Conservation (phyloP, 163 green algal genomes). For the Scenedesmus sp. region DNA sequence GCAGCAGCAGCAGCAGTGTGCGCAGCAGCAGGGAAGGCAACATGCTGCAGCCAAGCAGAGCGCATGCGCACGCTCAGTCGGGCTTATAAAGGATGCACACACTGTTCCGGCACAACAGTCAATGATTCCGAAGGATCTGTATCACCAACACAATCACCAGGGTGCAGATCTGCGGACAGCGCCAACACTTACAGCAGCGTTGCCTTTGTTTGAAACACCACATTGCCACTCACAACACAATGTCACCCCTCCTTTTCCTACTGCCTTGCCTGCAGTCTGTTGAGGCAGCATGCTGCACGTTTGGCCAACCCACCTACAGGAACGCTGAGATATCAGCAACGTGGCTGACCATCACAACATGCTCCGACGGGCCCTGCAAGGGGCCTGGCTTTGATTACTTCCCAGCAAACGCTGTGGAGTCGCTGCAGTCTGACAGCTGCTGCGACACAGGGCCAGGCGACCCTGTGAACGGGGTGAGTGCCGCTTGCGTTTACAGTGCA, state of each 20-base stretch:
- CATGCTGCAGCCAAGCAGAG: not conserved
- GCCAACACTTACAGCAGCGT: too few species aligned
- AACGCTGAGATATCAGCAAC: not conserved
- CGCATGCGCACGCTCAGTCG: not conserved
- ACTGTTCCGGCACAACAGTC: too few species aligned
- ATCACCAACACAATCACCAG: too few species aligned
- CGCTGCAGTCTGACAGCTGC: not conserved
- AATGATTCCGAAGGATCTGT: too few species aligned
- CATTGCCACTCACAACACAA: not conserved
- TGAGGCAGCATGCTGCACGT: not conserved
- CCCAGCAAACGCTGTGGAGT: not conserved
- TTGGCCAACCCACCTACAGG: not conserved
- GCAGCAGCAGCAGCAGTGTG: not conserved
- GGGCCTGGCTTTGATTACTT: not conserved
- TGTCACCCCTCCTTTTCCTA: not conserved
- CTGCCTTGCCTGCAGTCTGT: not conserved
- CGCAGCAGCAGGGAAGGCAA: too few species aligned
- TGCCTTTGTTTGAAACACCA: too few species aligned
- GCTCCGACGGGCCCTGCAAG: not conserved
- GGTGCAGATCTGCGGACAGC: too few species aligned
- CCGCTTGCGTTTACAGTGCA: not conserved
- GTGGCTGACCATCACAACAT: not conserved
- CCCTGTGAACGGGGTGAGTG: not conserved
- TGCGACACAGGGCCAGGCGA: not conserved
- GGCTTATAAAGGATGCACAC: not conserved